These are phyloP conservation scores for Usnea hakonensis DNA, from an alignment of 495 filamentous ascomycete species.

Conservation along the genomic window DNA sequence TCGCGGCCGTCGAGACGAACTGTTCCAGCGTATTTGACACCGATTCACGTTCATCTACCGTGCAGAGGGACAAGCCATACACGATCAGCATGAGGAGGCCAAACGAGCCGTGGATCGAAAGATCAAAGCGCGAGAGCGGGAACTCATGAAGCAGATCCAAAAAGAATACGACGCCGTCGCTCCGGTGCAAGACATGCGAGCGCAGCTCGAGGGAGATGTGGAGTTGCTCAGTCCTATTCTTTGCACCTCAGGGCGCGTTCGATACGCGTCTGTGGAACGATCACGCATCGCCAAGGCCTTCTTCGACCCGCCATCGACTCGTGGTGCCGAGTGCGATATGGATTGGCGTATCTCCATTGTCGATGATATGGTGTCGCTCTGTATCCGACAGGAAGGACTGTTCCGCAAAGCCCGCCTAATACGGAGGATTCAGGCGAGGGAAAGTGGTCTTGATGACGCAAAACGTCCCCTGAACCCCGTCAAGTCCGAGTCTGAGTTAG, in stretches of 20 bases:
- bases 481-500: neutral
- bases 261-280: constrained; percentile 3
- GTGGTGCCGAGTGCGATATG: no score
- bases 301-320: no score
- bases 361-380: no score
- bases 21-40: no score
- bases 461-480: neutral
- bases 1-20: no score
- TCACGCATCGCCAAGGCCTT: constrained; percentile 6
- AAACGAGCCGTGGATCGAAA: neutral
- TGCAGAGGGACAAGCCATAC: constrained; percentile 7
- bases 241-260: neutral
- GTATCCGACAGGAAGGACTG: no score
- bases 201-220: neutral
- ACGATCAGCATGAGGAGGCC: constrained; percentile 2
- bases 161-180: no score
- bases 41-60: no score
- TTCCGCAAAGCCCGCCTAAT: constrained; percentile 4
- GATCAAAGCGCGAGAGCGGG: constrained; percentile 11
- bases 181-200: no score
- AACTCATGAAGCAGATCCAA: constrained; percentile 7
- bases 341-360: no score
- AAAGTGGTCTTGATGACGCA: neutral
- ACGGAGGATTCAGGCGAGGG: neutral
- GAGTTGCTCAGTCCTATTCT: constrained; percentile 5